Conservation (phyloP, 2,329 filamentous ascomycete genomes). For the Penicillium rolfsii region DNA sequence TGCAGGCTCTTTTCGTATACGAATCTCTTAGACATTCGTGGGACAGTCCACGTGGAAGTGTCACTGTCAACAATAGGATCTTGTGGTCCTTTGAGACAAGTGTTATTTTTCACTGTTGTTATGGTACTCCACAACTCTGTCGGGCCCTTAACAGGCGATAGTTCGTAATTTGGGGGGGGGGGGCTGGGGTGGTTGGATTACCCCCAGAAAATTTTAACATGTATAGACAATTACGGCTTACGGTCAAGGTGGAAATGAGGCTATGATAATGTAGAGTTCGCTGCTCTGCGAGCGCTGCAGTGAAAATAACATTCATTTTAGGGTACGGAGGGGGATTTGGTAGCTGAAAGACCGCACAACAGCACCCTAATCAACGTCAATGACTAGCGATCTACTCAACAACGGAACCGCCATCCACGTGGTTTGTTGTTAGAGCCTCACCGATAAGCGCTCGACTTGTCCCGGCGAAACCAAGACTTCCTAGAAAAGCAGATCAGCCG, state of each 20-base stretch:
- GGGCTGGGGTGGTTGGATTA: no score
- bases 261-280: background rate
- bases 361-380: no score
- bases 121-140: background rate
- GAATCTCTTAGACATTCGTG: background rate
- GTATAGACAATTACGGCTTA: background rate
- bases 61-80: background rate
- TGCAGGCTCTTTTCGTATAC: background rate
- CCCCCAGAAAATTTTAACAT: no score
- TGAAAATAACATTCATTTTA: background rate
- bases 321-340: background rate
- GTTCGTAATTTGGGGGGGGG: background rate
- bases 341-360: background rate
- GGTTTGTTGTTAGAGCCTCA: no score
- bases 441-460: no score
- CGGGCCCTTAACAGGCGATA: background rate
- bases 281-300: background rate
- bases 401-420: no score
- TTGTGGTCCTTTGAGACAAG: background rate
- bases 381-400: no score
- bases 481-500: no score
- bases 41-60: background rate
- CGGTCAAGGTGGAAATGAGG: background rate
- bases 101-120: background rate
- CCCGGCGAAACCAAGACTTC: no score